These are phyloP conservation scores for Metschnikowia cubensis DNA, from an alignment of 805 yeast genomes.

Conservation along the genomic window DNA sequence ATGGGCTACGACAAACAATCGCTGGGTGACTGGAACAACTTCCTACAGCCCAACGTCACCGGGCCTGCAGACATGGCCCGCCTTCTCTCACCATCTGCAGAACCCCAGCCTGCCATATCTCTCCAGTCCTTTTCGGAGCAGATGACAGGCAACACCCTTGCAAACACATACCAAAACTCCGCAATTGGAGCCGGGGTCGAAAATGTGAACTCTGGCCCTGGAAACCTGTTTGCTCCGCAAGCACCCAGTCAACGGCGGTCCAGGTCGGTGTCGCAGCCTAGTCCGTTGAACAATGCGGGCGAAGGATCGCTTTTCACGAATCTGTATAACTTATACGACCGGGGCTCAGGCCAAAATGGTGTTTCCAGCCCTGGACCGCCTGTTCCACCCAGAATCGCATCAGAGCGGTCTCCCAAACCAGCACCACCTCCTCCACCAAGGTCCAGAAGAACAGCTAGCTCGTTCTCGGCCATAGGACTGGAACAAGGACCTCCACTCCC, in stretches of 20 bases:
- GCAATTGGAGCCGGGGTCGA: constrained; percentile 10
- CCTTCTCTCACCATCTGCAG: constrained; percentile 21
- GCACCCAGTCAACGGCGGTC: constrained; percentile 38
- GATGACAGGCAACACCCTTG: constrained; percentile 36
- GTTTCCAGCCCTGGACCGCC: constrained; percentile 11
- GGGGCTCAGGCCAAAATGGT: background rate
- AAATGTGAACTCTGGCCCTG: background rate
- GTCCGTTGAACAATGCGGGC: constrained; percentile 4
- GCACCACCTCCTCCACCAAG: constrained; percentile 44
- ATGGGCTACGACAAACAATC: constrained; percentile 12
- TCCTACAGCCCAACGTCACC: constrained; percentile 26
- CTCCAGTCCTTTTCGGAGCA: constrained; percentile 39
- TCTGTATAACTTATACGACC: background rate
- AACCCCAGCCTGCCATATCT: constrained; percentile 28
- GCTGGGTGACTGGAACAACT: constrained; percentile 5
- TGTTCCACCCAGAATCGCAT: constrained; percentile 20
- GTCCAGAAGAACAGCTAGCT: constrained; percentile 28
- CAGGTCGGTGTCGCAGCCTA: constrained; percentile 32
- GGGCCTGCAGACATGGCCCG: constrained; percentile 34
- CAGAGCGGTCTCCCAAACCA: constrained; percentile 1
- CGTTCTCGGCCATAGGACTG: constrained; percentile 11
- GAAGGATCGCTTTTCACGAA: background rate
- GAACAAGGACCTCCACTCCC: constrained; percentile 14
- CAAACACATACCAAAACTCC: constrained; percentile 35
- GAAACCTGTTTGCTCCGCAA: constrained; percentile 19